Conservation (phyloP, 78 protist species). For the Speleostelium caveatum region DNA sequence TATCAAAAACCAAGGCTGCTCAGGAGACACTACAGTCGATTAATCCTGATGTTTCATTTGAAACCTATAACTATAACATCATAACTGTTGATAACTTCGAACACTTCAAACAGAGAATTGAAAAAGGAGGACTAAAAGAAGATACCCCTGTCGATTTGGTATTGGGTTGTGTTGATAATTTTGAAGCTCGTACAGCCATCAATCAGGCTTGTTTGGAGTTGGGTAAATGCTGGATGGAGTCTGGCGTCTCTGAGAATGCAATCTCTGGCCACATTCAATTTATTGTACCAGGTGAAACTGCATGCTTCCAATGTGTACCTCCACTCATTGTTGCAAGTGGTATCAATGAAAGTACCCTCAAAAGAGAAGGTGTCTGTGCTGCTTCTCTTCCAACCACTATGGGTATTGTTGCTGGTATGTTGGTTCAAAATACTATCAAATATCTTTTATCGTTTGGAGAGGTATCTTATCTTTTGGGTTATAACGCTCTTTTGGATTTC, state of each 20-base stretch:
- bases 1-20: conserved; percentile 92
- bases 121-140: conserved; percentile 68
- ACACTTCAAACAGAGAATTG: conserved; percentile 77
- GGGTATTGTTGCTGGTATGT: conserved; percentile 96
- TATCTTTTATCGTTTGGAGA: conserved; percentile 91
- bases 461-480: conserved; percentile 92
- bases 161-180: conserved; percentile 97
- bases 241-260: conserved; percentile 98
- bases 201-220: conserved; percentile 84
- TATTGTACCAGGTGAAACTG: conserved; percentile 89
- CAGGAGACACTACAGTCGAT: conserved; percentile 88
- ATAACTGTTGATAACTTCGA: conserved; percentile 92
- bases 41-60: conserved; percentile 96
- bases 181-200: conserved; percentile 90
- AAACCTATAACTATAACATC: conserved; percentile 88
- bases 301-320: conserved; percentile 95
- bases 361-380: conserved; percentile 95
- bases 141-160: conserved; percentile 90
- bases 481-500: conserved; percentile 91
- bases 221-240: conserved; percentile 94
- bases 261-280: conserved; percentile 98
- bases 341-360: conserved; percentile 89
- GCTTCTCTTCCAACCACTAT: conserved; percentile 99
- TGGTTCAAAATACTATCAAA: conserved; percentile 96
- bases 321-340: conserved; percentile 97